These are phyloP conservation scores for Nannochloropsis salina DNA, from an alignment of 108 stramenopile genomes.

Conservation along the genomic window DNA sequence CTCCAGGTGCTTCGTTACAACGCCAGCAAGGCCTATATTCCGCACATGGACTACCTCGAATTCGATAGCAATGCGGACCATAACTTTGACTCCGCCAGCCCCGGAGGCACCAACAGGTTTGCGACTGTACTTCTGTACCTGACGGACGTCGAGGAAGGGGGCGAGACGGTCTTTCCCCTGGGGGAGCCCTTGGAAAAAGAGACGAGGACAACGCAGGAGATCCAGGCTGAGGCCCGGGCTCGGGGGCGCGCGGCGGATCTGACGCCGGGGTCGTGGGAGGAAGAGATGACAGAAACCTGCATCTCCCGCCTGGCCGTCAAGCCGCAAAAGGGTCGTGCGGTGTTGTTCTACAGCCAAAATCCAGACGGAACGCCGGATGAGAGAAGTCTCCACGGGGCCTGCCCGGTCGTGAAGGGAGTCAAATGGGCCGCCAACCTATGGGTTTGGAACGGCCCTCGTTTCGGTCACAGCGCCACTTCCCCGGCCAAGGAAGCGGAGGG, in stretches of 20 bases:
- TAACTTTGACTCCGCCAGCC: slow-evolving; percentile 38
- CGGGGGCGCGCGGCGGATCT: background rate
- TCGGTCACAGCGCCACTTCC: slow-evolving; percentile 22
- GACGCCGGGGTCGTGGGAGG: slow-evolving; percentile 29
- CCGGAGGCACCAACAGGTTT: slow-evolving; percentile 83
- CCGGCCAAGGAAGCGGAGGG: background rate
- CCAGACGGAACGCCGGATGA: slow-evolving; percentile 57
- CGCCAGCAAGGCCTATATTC: slow-evolving; percentile 71
- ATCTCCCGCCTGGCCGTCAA: slow-evolving; percentile 54
- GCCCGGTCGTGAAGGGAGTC: slow-evolving; percentile 71
- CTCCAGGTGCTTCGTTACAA: slow-evolving; percentile 84
- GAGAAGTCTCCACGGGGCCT: slow-evolving; percentile 78
- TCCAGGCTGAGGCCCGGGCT: background rate
- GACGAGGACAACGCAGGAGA: slow-evolving; percentile 18
- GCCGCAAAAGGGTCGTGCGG: slow-evolving; percentile 68
- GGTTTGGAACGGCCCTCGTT: slow-evolving; percentile 68
- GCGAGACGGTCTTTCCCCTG: slow-evolving; percentile 77
- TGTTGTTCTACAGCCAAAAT: slow-evolving; percentile 62
- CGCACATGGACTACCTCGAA: slow-evolving; percentile 79
- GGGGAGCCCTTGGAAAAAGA: background rate
- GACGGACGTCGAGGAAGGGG: slow-evolving; percentile 75
- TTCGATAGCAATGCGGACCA: slow-evolving; percentile 43
- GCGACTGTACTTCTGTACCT: slow-evolving; percentile 89
- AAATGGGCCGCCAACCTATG: slow-evolving; percentile 90
- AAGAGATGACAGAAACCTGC: slow-evolving; percentile 52